Conservation (phyloP, 768 basidiomycete genomes). For the Tricholoma furcatifolium region DNA sequence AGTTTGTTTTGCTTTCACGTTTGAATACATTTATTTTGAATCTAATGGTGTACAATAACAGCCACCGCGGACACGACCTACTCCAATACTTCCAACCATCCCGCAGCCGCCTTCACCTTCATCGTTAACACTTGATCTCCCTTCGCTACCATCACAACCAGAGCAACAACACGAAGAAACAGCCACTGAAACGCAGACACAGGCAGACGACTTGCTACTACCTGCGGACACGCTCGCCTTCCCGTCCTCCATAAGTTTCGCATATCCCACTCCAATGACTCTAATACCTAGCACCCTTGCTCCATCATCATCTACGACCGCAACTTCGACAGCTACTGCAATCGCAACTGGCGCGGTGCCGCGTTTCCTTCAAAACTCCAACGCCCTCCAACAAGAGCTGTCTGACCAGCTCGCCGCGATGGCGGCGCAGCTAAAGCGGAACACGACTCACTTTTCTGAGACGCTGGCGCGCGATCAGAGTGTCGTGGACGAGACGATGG, state of each 20-base stretch:
- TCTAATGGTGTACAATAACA: constrained; percentile 22
- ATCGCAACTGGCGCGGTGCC: constrained; percentile 30
- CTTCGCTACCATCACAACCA: constrained; percentile 1
- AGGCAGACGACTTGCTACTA: constrained; percentile 39
- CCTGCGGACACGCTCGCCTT: constrained; percentile 30
- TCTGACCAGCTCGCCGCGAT: constrained; percentile 75
- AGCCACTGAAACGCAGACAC: constrained; percentile 8
- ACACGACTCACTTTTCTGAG: constrained; percentile 75
- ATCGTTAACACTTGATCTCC: constrained; percentile 21
- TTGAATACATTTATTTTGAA: constrained; percentile 7
- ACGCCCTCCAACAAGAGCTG: constrained; percentile 69
- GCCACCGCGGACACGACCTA: constrained; percentile 39
- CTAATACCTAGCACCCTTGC: constrained; percentile 33
- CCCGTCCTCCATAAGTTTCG: constrained; percentile 14
- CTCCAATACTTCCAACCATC: constrained; percentile 52
- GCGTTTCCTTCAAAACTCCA: constrained; percentile 49
- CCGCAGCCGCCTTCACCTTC: constrained; percentile 37
- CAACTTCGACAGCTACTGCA: constrained; percentile 24
- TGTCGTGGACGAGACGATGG: constrained; percentile 63
- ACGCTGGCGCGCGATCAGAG: constrained; percentile 73
- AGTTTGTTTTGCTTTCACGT: too few species aligned
- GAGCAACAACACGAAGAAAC: neutral
- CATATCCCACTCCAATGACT: constrained; percentile 15
- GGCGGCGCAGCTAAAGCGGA: constrained; percentile 85
- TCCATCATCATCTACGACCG: constrained; percentile 21